Evolutionary conservation across 805 yeast species (phyloP), one percentile per base, ranked within the genome.

Genomic region (Kurtzmaniella cleridarum): DNA sequence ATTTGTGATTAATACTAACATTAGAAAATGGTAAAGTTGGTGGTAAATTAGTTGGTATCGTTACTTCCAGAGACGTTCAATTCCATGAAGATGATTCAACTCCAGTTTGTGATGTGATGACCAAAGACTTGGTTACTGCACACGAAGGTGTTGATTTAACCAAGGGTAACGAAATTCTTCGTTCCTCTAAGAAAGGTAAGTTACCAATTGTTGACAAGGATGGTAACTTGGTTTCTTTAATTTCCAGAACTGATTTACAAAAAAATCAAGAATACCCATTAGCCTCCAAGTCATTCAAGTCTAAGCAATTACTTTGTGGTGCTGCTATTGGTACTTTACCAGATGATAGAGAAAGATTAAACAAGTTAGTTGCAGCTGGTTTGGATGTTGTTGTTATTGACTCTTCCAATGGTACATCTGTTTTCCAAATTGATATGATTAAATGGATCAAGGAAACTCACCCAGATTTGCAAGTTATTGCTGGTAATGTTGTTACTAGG

Each of bases 401-500:
- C 71, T 91, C 98, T 23, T 87, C 96, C 47, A 96, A 93, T 75
- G 98, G 98, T 67, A 87, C 95, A 75, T 93, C 98, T 38, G 58
- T 84, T 50, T 93, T 83, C 88, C 98, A 93, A 76, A 64, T 89
- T 56, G 80, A 91, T 54, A 85, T 93, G 95, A 76, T 93, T 68
- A 76, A 81, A 70, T 88, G 88, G 90, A 84, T 87, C 71, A 93
- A 93, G 72, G 59, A 66, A 50, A 84, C 76, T 38, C 79, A 66
- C 75, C 88, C 95, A 50, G 76, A 82, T 18, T 71, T 93, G 56
- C 79, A 93, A 69, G 86, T 93, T 49, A 81, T 93, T 68, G 98
- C 95, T 45, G 98, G 98, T 76, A 93, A 93, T 63, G 98, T 93
- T 57, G 98, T 90, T 45, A 90, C 97, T 51, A 84, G 98, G 68